Evolutionary conservation across 495 filamentous ascomycete species (phyloP), one percentile per base, ranked within the genome.

Genomic region (Neurospora sp.): DNA sequence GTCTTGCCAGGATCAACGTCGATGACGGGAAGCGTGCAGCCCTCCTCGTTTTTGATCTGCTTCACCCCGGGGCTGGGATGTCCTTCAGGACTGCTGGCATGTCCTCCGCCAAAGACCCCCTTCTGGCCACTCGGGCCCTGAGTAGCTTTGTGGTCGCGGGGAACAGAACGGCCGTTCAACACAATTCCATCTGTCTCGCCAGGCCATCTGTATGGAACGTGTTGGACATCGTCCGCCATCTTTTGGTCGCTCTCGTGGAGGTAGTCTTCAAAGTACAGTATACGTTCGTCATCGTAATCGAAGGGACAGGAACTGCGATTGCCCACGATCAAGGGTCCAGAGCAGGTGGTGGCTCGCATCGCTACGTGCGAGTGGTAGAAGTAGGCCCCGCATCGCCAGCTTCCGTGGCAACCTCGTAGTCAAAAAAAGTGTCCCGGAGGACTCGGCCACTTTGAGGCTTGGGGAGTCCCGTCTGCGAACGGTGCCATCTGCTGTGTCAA

Each of bases 341-440:
- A 75, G 6, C 84, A 85, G 62, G 85, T 85, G 39, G 86, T 78
- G 3, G 87, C 84, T 78, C 90, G 88, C 73, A 89, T 85, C 0
- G 81, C 85, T 37, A 89, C 84, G 72, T 90, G 88, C 10, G 86
- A 89, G 75, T 90, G 88, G 72, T 89, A 90, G 77, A 87, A 89
- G 78, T 89, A 89, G 6, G 86, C 86, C 21, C 87, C 88, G 87
- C 84, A 70, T 87, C 82, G 9, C 83, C 84, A 6, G 79, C 24
- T 24, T 86, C 80, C 9, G 85, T 83, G 11, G 79, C 78, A 28
- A 89, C 81, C 76, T 90, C 87, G 76, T 90, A 90, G 79, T 91
- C 89, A 79, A 90, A 90, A 90, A 80, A 85, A 90, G 74, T 87
- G 83, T 19, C 82, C 76, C 10, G 88, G 87, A 5, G 87, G 85